phyloP scores from a whole-genome alignment of 768 basidiomycete genomes.

The Terana coerulea region DNA sequence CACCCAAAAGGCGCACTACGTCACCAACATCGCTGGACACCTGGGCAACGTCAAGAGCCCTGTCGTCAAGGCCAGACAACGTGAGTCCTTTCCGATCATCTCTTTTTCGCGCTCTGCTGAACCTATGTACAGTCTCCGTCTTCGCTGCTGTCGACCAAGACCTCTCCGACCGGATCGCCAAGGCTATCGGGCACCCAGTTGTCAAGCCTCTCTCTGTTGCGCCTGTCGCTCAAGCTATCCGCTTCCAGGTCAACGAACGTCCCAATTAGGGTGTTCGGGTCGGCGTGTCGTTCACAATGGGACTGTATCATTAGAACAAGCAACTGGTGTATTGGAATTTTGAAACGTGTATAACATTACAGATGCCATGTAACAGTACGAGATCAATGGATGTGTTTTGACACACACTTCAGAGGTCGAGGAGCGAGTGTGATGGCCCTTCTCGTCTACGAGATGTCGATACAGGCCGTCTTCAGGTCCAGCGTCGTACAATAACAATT shows the following conservation, averaged over 20 bases:
- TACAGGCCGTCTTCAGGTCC: too few species aligned
- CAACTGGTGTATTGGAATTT: too few species aligned
- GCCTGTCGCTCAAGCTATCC: conserved; percentile 53
- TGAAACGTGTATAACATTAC: too few species aligned
- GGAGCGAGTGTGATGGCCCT: too few species aligned
- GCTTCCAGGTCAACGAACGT: conserved; percentile 33
- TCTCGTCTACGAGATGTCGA: too few species aligned
- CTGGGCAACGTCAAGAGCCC: conserved; percentile 56
- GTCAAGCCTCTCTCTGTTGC: conserved; percentile 61
- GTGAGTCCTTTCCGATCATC: conserved; percentile 38
- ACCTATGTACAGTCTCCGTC: conserved; percentile 51
- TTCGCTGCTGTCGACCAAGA: conserved; percentile 77
- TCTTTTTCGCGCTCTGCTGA: background rate
- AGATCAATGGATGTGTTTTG: too few species aligned
- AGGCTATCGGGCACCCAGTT: conserved; percentile 55
- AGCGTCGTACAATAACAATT: too few species aligned
- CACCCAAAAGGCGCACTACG: conserved; percentile 52
- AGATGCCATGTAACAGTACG: too few species aligned
- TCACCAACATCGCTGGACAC: conserved; percentile 65
- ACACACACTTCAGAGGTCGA: too few species aligned
- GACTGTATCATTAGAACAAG: background rate
- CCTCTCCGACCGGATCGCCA: conserved; percentile 76
- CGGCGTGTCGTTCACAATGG: too few species aligned
- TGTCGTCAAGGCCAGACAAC: conserved; percentile 58
- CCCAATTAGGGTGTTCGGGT: too few species aligned